Conservation (phyloP, 257 asterid species). For the Perilla frutescens region DNA sequence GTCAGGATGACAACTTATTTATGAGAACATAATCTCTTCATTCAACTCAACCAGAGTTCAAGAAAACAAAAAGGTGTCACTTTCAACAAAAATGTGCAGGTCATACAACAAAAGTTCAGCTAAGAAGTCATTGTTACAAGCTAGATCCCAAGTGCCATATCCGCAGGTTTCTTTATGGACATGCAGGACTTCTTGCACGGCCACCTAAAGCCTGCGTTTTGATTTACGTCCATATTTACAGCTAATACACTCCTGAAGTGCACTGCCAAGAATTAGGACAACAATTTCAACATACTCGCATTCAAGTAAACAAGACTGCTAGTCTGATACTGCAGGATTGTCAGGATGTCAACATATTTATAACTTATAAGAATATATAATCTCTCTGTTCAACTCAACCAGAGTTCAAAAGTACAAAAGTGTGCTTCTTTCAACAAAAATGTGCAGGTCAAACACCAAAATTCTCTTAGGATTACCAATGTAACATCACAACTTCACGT, state of each 20-base stretch:
- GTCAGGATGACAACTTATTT: background rate
- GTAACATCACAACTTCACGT: background rate
- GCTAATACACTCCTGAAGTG: constrained; percentile 68
- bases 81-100: background rate
- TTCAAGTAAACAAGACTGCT: constrained; percentile 20
- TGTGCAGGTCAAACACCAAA: background rate
- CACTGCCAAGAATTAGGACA: constrained; percentile 89
- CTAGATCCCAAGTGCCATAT: constrained; percentile 38
- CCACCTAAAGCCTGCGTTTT: constrained; percentile 70
- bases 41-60: background rate
- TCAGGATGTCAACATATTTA: background rate
- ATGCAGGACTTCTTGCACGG: constrained; percentile 48
- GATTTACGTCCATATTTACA: constrained; percentile 81
- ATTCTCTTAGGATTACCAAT: constrained; percentile 9
- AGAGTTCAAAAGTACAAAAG: background rate
- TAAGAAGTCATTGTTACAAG: background rate
- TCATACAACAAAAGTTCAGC: constrained; percentile 2
- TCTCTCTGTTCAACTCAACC: background rate
- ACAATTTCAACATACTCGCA: background rate
- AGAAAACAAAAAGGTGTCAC: too few relatives aligned
- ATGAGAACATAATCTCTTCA: too few relatives aligned
- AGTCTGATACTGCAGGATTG: background rate
- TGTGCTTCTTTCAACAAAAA: background rate
- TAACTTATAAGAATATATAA: background rate
- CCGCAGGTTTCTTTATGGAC: constrained; percentile 68